Evolutionary conservation across 2,329 filamentous ascomycete genomes (phyloP).

Genomic region (Dactylonectria estremocensis): DNA sequence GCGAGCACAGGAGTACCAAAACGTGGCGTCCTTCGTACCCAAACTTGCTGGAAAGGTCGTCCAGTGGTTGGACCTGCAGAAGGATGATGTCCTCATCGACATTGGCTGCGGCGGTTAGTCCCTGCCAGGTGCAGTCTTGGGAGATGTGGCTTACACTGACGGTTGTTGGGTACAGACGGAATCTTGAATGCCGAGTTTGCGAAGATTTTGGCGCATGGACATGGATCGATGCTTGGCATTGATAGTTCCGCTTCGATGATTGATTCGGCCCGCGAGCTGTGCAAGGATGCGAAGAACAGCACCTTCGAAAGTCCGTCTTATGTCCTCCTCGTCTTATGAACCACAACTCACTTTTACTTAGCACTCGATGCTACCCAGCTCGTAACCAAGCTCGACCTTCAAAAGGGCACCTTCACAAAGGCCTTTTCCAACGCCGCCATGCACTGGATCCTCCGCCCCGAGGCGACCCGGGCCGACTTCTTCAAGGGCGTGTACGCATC

Average conservation of each 20-base stretch:
- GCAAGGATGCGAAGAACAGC: constrained; percentile 55
- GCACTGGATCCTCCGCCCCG: constrained; percentile 74
- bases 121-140: background rate
- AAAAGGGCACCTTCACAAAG: constrained; percentile 63
- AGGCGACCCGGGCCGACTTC: constrained; percentile 62
- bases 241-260: constrained; percentile 75
- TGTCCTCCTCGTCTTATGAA: background rate
- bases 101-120: constrained; percentile 74
- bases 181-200: constrained; percentile 70
- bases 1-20: constrained; percentile 67
- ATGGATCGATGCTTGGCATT: constrained; percentile 67
- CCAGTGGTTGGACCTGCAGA: constrained; percentile 70
- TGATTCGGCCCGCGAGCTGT: constrained; percentile 61
- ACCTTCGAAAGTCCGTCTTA: constrained; percentile 61
- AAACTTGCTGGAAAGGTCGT: constrained; percentile 72
- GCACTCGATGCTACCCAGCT: constrained; percentile 64
- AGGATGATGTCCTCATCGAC: constrained; percentile 72
- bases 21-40: constrained; percentile 75
- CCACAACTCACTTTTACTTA: constrained; percentile 43
- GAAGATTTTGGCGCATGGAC: constrained; percentile 61
- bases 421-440: constrained; percentile 78
- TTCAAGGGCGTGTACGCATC: constrained; percentile 67
- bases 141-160: constrained; percentile 25
- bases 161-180: constrained; percentile 61
- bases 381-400: constrained; percentile 52